These are phyloP conservation scores for Cryptosporidium baileyi DNA, from an alignment of 169 alveolate genomes.

Conservation along the genomic window DNA sequence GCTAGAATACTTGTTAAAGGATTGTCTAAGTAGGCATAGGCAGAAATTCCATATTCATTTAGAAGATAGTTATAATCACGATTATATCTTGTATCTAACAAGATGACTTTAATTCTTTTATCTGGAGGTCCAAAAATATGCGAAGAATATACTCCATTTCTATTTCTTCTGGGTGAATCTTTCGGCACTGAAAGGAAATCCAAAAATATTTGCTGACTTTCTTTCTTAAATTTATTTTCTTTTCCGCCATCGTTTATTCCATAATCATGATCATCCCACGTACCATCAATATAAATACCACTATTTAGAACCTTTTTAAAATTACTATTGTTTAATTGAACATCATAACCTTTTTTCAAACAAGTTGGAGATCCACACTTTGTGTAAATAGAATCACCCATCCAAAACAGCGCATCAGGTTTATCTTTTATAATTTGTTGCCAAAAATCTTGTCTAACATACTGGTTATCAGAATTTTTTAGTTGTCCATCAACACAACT, in stretches of 20 bases:
- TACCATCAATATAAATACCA: slow-evolving; percentile 72
- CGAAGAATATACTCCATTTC: slow-evolving; percentile 83
- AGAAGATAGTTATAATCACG: slow-evolving; percentile 70
- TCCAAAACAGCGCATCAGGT: slow-evolving; percentile 82
- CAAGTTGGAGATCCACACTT: slow-evolving; percentile 27
- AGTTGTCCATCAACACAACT: slow-evolving; percentile 63
- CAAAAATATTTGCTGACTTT: slow-evolving; percentile 73
- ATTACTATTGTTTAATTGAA: slow-evolving; percentile 3
- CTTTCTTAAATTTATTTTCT: slow-evolving; percentile 73
- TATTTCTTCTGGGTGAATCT: slow-evolving; percentile 80
- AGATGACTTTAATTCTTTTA: slow-evolving; percentile 78
- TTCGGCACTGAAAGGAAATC: slow-evolving; percentile 80
- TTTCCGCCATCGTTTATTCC: slow-evolving; percentile 82
- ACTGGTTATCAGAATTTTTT: neutral
- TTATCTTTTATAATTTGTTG: slow-evolving; percentile 58
- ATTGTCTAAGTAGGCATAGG: slow-evolving; percentile 23
- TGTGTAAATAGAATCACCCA: slow-evolving; percentile 81
- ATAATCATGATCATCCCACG: slow-evolving; percentile 86
- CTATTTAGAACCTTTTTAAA: slow-evolving; percentile 2
- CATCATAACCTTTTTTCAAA: neutral
- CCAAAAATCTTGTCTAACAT: slow-evolving; percentile 56
- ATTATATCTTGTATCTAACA: slow-evolving; percentile 81
- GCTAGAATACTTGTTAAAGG: slow-evolving; percentile 47
- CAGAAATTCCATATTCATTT: slow-evolving; percentile 9
- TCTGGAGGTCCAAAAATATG: slow-evolving; percentile 78